Evolutionary conservation across 2,329 filamentous ascomycete species (phyloP).

Genomic region (Sarocladiaceae sp.): DNA sequence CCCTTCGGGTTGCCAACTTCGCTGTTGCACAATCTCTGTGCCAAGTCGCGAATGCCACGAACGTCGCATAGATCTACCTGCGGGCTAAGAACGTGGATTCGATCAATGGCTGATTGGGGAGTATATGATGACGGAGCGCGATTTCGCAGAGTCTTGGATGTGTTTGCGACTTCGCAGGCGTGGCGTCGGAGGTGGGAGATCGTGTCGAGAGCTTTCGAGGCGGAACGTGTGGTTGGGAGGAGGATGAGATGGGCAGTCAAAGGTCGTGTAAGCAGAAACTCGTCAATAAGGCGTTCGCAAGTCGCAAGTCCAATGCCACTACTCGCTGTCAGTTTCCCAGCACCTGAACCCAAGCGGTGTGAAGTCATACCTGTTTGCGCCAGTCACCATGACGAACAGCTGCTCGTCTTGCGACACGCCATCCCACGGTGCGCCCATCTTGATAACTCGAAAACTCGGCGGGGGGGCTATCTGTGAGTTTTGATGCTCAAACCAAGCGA

Average conservation of each 20-base stretch:
- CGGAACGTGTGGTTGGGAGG: constrained; percentile 77
- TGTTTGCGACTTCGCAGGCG: constrained; percentile 20
- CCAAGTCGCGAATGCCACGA: constrained; percentile 43
- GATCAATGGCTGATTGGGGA: constrained; percentile 29
- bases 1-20: constrained; percentile 41
- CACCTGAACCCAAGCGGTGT: not conserved
- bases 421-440: constrained; percentile 30
- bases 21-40: constrained; percentile 40
- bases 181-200: constrained; percentile 60
- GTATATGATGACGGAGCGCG: constrained; percentile 29
- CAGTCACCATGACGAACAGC: constrained; percentile 70
- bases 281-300: constrained; percentile 80
- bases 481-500: not conserved
- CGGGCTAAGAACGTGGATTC: constrained; percentile 55
- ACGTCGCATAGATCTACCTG: constrained; percentile 59
- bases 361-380: constrained; percentile 68
- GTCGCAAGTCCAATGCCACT: constrained; percentile 87
- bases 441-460: not conserved
- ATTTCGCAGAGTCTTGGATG: not conserved
- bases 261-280: constrained; percentile 71
- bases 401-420: constrained; percentile 35
- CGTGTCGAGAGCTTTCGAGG: constrained; percentile 70
- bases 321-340: not conserved
- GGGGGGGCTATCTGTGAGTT: not conserved
- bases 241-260: constrained; percentile 68